Evolutionary conservation across 2,329 filamentous ascomycete species (phyloP).

Genomic region (Pseudogymnoascus sp.): DNA sequence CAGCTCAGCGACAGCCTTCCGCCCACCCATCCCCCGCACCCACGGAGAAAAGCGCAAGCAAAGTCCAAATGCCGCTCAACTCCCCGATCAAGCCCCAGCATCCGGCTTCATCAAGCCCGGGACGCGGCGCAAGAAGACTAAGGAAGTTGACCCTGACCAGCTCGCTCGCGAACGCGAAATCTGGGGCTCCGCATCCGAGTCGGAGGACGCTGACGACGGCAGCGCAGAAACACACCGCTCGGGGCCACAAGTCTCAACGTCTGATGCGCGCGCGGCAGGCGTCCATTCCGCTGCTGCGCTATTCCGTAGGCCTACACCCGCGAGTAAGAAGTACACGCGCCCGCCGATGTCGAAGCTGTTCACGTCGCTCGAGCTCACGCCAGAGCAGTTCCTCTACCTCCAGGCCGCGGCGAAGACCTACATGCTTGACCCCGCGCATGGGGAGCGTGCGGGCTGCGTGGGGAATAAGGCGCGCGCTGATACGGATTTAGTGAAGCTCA

Average conservation of each 20-base stretch:
- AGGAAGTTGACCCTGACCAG: slow-evolving; percentile 12
- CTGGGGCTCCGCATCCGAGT: slow-evolving; percentile 19
- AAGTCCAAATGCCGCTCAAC: not conserved
- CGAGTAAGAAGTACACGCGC: slow-evolving; percentile 25
- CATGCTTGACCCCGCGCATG: slow-evolving; percentile 25
- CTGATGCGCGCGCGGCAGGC: slow-evolving; percentile 22
- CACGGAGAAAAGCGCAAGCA: slow-evolving; percentile 11
- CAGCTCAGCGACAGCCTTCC: not conserved
- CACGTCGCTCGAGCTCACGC: slow-evolving; percentile 21
- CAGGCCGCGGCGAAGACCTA: slow-evolving; percentile 26
- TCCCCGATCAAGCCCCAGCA: slow-evolving; percentile 13
- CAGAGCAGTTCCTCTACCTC: slow-evolving; percentile 24
- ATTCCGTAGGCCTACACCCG: slow-evolving; percentile 21
- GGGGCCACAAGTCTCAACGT: slow-evolving; percentile 12
- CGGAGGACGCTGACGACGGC: slow-evolving; percentile 17
- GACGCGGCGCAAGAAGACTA: slow-evolving; percentile 11
- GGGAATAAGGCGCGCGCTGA: slow-evolving; percentile 20
- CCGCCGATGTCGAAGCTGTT: slow-evolving; percentile 25
- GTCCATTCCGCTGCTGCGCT: slow-evolving; percentile 24
- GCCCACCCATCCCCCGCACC: not conserved
- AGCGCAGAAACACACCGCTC: slow-evolving; percentile 3
- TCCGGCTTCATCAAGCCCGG: slow-evolving; percentile 8
- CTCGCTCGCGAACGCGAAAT: slow-evolving; percentile 22
- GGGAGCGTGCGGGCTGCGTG: slow-evolving; percentile 23
- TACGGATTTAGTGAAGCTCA: slow-evolving; percentile 23